phyloP scores from a whole-genome alignment of 169 alveolate genomes.

The Ichthyophthirius multifiliis region DNA sequence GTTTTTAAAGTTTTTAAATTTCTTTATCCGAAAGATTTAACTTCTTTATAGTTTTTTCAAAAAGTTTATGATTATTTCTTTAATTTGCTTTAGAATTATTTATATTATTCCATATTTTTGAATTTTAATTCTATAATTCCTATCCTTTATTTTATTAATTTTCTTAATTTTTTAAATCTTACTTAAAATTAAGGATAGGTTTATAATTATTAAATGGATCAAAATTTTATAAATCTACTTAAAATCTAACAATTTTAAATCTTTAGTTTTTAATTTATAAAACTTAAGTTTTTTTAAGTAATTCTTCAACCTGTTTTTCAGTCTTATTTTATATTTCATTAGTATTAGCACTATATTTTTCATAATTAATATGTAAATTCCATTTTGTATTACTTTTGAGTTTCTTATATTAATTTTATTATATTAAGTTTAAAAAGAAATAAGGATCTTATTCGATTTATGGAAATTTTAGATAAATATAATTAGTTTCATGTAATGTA shows the following conservation, averaged over 20 bases:
- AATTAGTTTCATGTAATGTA: neutral
- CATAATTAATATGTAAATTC: neutral
- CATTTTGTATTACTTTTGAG: neutral
- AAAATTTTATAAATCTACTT: neutral
- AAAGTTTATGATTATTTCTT: no score
- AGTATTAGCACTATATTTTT: neutral
- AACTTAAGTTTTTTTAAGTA: neutral
- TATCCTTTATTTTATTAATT: no score
- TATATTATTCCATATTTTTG: no score
- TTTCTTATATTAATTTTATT: neutral
- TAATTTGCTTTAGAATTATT: no score
- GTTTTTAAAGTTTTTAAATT: no score
- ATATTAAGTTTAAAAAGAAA: neutral
- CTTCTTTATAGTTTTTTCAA: no score
- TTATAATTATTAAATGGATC: neutral
- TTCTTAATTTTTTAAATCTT: no score
- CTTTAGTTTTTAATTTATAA: neutral
- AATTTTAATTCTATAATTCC: no score
- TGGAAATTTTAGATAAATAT: neutral
- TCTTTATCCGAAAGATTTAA: no score
- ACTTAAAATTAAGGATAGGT: no score
- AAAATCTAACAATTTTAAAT: neutral
- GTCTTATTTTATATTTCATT: neutral
- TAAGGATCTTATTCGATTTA: conserved; percentile 9
- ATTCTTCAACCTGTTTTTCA: neutral